Evolutionary conservation across 2,329 filamentous ascomycete species (phyloP), one percentile per base, ranked within the genome.

Genomic region (Verticillium nonalfalfae): DNA sequence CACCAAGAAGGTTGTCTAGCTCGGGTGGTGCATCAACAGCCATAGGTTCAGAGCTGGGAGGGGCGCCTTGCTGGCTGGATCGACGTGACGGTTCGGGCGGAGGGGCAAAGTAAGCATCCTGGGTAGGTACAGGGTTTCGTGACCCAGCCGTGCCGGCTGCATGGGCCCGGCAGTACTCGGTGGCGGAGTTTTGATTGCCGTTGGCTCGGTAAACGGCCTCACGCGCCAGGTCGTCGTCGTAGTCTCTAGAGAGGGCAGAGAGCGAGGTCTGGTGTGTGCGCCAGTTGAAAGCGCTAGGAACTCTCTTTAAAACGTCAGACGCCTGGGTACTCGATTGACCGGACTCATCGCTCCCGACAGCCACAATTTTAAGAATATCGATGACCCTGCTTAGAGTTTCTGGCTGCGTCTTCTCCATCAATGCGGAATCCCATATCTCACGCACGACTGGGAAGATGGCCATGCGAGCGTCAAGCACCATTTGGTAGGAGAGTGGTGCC

Each of bases 201-300:
- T 91, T 90, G 68, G 91, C 91, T 60, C 94, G 87, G 72, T 91
- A 97, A 0, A 95, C 77, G 35, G 91, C 93, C 74, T 98, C 94
- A 36, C 84, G 82, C 7, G 84, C 89, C 59, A 97, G 79, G 13
- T 85, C 84, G 54, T 83, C 77, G 21, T 86, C 79, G 45, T 55
- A 59, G 13, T 59, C 58, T 15, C n/a, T 15, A 26, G 40, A 21
- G 26, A 59, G 40, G 18, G 31, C 18, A 62, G 78, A 85, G 11
- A 66, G 50, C 31, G 62, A 39, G 7, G 18, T 35, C n/a, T 58
- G 55, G 13, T 61, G 52, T n/a, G 34, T 34, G 7, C 55, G 61
- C 83, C 84, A 86, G 59, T 75, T 72, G 66, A 85, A 86, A 2
- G 75, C 73, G 1, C 72, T 69, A 54, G 74, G 70, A 3, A 74